Evolutionary conservation across 805 yeast species (phyloP).

Genomic region (Ogataea paraovalis): DNA sequence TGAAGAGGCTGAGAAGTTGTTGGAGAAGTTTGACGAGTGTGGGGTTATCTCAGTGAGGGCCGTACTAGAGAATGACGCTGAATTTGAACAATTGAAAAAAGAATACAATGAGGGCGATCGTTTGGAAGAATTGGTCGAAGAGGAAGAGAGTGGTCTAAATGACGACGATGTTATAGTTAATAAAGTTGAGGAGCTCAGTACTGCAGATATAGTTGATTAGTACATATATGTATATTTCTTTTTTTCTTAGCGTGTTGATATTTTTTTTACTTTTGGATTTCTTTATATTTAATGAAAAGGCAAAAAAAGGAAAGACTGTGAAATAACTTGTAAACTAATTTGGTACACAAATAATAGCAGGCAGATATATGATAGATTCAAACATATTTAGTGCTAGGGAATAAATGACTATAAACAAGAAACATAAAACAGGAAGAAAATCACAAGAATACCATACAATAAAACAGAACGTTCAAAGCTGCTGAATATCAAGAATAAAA

Average conservation of each 20-base stretch:
- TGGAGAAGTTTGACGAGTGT: conserved; percentile 72
- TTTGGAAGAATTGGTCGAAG: conserved; percentile 16
- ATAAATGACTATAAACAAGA: not conserved
- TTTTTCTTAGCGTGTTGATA: too few species aligned
- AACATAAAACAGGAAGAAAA: not conserved
- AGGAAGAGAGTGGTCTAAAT: conserved; percentile 9
- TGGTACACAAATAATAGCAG: too few species aligned
- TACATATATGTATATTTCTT: too few species aligned
- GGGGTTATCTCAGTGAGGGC: conserved; percentile 83
- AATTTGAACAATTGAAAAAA: conserved; percentile 52
- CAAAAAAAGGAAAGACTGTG: too few species aligned
- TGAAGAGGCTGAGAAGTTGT: conserved; percentile 73
- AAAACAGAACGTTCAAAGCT: too few species aligned
- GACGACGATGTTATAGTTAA: conserved; percentile 5
- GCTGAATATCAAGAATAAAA: too few species aligned
- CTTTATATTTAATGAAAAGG: too few species aligned
- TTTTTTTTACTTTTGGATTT: too few species aligned
- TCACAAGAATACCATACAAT: too few species aligned
- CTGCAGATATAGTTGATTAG: conserved; percentile 41
- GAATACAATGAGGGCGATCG: conserved; percentile 34
- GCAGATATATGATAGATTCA: not conserved
- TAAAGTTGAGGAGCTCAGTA: conserved; percentile 6
- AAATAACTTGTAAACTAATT: too few species aligned
- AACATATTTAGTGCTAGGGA: not conserved
- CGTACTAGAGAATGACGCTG: conserved; percentile 65